Base-by-base conservation (phyloP, 106 monocot species). In the Acorus gramineus region DNA sequence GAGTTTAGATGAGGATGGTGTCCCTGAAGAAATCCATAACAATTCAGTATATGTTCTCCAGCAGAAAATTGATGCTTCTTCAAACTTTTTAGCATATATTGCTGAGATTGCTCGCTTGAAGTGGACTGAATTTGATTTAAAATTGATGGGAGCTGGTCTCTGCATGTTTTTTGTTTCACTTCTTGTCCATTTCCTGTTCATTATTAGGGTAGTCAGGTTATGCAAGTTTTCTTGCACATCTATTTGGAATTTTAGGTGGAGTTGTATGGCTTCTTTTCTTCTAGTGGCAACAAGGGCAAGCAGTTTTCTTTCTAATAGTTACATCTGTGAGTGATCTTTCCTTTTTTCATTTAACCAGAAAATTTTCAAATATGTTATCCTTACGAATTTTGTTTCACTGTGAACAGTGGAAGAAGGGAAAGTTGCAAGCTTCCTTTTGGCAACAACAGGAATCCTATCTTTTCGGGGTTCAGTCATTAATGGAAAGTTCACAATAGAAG, bases 281-380 rank as follows among this genome's bases (percentile, higher is more conserved):
- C 67, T 88, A 59, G 80, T 85, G 52, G 72, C 64, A 67, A 81
- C 85, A 11, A 82, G 96, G 52, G 91, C 83, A 55, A 72, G 63
- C 57, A 98, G 91, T 70, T 98, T 91, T 70, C 83, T 98, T 52
- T 98, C 96, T 57, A 98, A 92, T 64, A 98, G 96, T 80, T 98
- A 83, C 55, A 98, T 98, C 67, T 85, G 95, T 96, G 61, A 96
- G 90, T 80, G 28, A 28, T 28, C 28, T 0, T 28, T 28, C 28
- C 28, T 28, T 28, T 28, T 66, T 13, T 52, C 58, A 7, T 5
- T 68, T 49, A 28, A 11, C 60, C 51, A 52, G 4, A 60, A 55
- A 60, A 55, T 73, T 67, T 53, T 11, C 54, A 53, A 56, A 14
- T 44, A 65, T 66, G 47, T 12, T 10, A 49, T 68, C 49, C 50